These are phyloP conservation scores for Ceratocystis variospora DNA, from an alignment of 2,329 filamentous ascomycete genomes.

Conservation along the genomic window DNA sequence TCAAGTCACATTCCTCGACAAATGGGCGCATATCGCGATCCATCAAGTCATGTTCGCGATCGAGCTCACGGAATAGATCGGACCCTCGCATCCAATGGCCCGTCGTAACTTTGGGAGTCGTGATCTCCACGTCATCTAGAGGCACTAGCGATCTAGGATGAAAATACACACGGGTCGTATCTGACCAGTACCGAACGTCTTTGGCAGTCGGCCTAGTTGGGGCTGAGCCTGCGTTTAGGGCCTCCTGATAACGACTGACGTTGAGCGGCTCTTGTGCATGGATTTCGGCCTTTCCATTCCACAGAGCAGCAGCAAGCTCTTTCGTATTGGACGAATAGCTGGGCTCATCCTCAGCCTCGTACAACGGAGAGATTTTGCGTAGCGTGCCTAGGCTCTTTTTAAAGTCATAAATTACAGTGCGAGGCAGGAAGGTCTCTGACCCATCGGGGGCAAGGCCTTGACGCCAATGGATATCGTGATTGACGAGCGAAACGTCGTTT, in stretches of 20 bases:
- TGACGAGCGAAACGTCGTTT: slow-evolving; percentile 26
- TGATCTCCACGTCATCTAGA: slow-evolving; percentile 63
- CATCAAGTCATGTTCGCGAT: slow-evolving; percentile 70
- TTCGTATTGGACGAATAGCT: neutral
- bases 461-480: slow-evolving; percentile 66
- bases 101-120: slow-evolving; percentile 45
- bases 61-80: slow-evolving; percentile 58
- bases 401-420: slow-evolving; percentile 85
- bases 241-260: slow-evolving; percentile 62
- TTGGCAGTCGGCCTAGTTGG: slow-evolving; percentile 51
- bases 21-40: slow-evolving; percentile 85
- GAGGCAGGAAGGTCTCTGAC: slow-evolving; percentile 79
- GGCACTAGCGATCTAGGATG: slow-evolving; percentile 81
- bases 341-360: slow-evolving; percentile 31
- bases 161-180: slow-evolving; percentile 85
- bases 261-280: slow-evolving; percentile 43
- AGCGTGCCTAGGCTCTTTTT: slow-evolving; percentile 88
- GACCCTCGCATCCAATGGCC: slow-evolving; percentile 67
- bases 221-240: slow-evolving; percentile 56
- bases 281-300: slow-evolving; percentile 13
- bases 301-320: neutral
- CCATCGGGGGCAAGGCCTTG: slow-evolving; percentile 71
- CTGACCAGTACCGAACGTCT: slow-evolving; percentile 87
- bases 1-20: slow-evolving; percentile 80
- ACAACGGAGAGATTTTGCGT: slow-evolving; percentile 75